These are phyloP conservation scores for Apiotrichum domesticum DNA, from an alignment of 1,284 basidiomycete species.

Conservation along the genomic window DNA sequence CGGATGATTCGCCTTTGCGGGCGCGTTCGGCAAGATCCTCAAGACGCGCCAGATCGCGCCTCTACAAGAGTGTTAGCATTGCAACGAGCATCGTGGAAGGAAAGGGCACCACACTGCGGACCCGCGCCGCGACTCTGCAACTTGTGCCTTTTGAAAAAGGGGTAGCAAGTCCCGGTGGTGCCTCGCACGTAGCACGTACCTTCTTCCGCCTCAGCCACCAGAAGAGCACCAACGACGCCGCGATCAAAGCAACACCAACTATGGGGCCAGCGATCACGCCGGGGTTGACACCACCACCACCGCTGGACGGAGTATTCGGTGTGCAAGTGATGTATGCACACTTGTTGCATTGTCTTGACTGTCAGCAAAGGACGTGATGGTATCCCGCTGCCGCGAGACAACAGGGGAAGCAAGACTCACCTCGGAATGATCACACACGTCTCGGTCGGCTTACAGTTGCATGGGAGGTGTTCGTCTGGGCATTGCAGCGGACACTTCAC, in stretches of 20 bases:
- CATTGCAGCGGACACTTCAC: not conserved
- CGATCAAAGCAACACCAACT: slow-evolving; percentile 39
- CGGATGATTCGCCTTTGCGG: slow-evolving; percentile 42
- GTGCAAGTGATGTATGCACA: slow-evolving; percentile 25
- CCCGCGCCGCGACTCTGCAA: too few species aligned
- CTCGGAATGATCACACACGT: not conserved
- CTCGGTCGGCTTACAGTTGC: slow-evolving; percentile 1
- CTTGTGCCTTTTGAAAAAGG: too few species aligned
- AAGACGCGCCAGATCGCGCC: slow-evolving; percentile 40
- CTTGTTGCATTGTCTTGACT: slow-evolving; percentile 1
- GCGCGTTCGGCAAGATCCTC: slow-evolving; percentile 43
- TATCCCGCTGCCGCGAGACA: too few species aligned
- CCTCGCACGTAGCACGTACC: slow-evolving; percentile 23
- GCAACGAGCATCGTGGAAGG: not conserved
- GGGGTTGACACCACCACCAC: slow-evolving; percentile 29
- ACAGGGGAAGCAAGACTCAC: not conserved
- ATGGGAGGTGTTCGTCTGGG: not conserved
- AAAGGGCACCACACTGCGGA: not conserved
- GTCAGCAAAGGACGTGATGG: too few species aligned
- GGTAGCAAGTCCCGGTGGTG: not conserved
- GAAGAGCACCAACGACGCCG: slow-evolving; percentile 39
- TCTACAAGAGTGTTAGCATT: slow-evolving; percentile 19
- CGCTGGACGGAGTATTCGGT: not conserved
- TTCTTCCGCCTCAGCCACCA: slow-evolving; percentile 45
- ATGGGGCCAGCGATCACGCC: slow-evolving; percentile 47